phyloP scores from a whole-genome alignment of 208 protist genomes.

The Leishmania turanica region DNA sequence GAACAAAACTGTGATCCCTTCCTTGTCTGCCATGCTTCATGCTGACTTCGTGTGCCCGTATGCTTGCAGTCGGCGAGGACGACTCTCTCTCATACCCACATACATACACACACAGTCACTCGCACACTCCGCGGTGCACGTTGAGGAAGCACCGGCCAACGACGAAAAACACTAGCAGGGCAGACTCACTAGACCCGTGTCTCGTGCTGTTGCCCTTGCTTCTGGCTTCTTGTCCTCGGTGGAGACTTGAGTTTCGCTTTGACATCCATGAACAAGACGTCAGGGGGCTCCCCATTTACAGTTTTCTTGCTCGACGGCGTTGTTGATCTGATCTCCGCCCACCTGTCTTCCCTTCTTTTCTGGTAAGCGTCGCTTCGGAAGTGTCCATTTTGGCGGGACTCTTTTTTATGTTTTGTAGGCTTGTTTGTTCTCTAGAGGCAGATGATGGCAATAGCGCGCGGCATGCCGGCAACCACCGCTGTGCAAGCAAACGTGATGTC shows the following conservation, averaged over 20 bases:
- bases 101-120: background rate
- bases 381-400: background rate
- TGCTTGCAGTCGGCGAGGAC: background rate
- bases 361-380: background rate
- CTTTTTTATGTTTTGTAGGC: background rate
- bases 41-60: background rate
- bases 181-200: background rate
- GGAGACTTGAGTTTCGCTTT: background rate
- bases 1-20: background rate
- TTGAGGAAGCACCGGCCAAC: background rate
- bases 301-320: too few species aligned
- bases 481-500: constrained; percentile 27
- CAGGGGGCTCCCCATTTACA: background rate
- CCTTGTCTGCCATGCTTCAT: too few species aligned
- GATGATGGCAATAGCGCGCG: constrained; percentile 29
- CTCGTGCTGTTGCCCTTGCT: background rate
- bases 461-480: constrained; percentile 10
- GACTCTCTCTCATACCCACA: background rate
- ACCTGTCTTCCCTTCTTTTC: background rate
- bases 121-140: background rate
- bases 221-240: background rate
- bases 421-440: background rate
- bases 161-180: background rate
- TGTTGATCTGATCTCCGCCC: background rate
- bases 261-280: background rate